phyloP scores from a whole-genome alignment of 2,329 filamentous ascomycete species.

The Tolypocladium inflatum region DNA sequence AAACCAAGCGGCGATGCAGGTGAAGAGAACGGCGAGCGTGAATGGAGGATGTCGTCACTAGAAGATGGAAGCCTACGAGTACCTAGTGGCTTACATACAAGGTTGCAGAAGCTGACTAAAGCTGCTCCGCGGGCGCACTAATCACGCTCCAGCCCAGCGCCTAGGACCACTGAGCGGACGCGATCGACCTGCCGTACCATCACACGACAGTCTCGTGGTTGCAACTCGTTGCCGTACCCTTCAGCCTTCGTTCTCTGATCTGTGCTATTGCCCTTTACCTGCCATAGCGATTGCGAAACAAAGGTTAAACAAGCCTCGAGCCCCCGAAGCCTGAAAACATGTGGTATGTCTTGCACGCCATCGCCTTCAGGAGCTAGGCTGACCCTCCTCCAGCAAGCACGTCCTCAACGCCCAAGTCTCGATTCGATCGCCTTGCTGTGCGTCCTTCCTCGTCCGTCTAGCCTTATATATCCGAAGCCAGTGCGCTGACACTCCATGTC shows the following conservation, averaged over 20 bases:
- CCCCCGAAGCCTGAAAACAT: slow-evolving; percentile 12
- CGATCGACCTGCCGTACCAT: not conserved
- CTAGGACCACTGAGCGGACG: not conserved
- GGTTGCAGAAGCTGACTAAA: not conserved
- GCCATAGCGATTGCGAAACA: not conserved
- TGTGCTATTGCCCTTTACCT: not conserved
- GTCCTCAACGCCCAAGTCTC: slow-evolving; percentile 95
- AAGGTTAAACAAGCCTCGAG: too few relatives aligned
- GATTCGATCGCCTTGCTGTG: slow-evolving; percentile 94
- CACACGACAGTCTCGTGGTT: not conserved
- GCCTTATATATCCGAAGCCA: too few relatives aligned
- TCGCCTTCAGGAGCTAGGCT: not conserved
- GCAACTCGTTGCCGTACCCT: not conserved
- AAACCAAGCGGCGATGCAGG: not conserved
- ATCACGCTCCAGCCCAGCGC: not conserved
- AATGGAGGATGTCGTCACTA: not conserved
- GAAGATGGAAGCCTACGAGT: not conserved
- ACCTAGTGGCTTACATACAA: not conserved
- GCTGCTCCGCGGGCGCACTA: not conserved
- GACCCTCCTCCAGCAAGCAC: slow-evolving; percentile 63
- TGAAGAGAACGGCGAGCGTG: not conserved
- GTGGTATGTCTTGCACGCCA: slow-evolving; percentile 21
- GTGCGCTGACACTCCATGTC: not conserved
- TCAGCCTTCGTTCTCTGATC: not conserved
- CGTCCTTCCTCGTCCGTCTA: slow-evolving; percentile 17